phyloP scores from a whole-genome alignment of 2,329 filamentous ascomycete genomes.

The Cytospora chrysosperma region DNA sequence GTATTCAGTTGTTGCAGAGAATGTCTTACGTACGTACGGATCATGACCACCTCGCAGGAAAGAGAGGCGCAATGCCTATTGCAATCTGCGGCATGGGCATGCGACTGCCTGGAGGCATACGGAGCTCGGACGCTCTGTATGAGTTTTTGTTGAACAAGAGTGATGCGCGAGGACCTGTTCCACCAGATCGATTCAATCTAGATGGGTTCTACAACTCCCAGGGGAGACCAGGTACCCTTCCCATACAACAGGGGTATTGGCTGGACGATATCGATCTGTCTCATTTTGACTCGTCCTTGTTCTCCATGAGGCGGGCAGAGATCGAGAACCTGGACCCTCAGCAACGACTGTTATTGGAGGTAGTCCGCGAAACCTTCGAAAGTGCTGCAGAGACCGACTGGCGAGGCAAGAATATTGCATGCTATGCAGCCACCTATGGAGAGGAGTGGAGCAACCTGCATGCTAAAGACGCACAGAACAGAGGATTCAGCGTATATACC shows the following conservation, averaged over 20 bases:
- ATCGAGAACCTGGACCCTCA: slow-evolving; percentile 11
- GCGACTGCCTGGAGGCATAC: slow-evolving; percentile 34
- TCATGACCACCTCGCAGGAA: too few species aligned
- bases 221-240: slow-evolving; percentile 38
- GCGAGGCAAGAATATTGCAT: slow-evolving; percentile 26
- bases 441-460: slow-evolving; percentile 25
- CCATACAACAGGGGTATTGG: slow-evolving; percentile 26
- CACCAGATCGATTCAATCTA: slow-evolving; percentile 31
- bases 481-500: slow-evolving; percentile 45
- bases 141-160: slow-evolving; percentile 33
- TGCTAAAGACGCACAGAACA: background rate
- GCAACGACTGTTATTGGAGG: slow-evolving; percentile 13
- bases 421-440: slow-evolving; percentile 27
- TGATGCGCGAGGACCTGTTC: slow-evolving; percentile 29
- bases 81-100: slow-evolving; percentile 37
- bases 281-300: slow-evolving; percentile 10
- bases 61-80: too few species aligned
- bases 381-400: slow-evolving; percentile 25
- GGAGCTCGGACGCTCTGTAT: slow-evolving; percentile 32
- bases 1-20: too few species aligned
- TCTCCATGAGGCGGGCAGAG: background rate
- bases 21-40: too few species aligned
- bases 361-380: slow-evolving; percentile 25
- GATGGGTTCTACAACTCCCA: slow-evolving; percentile 25
- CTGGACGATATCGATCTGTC: slow-evolving; percentile 6